Conservation (phyloP, 371 early-diverging fungal genomes). For the Choanephora cucurbitarum region DNA sequence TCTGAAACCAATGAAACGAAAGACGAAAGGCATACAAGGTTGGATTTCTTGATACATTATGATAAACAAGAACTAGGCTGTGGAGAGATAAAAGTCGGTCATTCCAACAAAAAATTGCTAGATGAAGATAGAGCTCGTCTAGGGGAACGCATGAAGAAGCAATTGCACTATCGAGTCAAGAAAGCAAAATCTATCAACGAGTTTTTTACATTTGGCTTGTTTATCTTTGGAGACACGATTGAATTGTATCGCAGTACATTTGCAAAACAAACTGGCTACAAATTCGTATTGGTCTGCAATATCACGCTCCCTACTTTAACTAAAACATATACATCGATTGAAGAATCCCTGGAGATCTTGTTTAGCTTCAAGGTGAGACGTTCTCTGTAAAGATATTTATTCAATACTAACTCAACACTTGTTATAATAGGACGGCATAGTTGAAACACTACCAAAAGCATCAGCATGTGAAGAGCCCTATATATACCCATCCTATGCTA, state of each 20-base stretch:
- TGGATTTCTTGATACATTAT: constrained; percentile 14
- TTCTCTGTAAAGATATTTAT: constrained; percentile 12
- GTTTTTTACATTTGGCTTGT: constrained; percentile 16
- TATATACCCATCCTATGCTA: constrained; percentile 20
- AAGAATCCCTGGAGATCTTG: constrained; percentile 12
- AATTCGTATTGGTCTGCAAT: constrained; percentile 10
- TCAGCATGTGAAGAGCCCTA: constrained; percentile 23
- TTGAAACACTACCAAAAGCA: constrained; percentile 19
- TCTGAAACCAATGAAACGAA: constrained; percentile 5
- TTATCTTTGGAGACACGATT: constrained; percentile 12
- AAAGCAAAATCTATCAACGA: constrained; percentile 17
- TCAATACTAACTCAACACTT: constrained; percentile 18
- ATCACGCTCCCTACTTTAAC: constrained; percentile 19
- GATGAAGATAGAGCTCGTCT: constrained; percentile 24
- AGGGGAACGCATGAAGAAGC: constrained; percentile 14
- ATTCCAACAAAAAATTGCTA: constrained; percentile 12
- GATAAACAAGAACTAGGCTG: constrained; percentile 21
- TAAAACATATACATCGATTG: constrained; percentile 11
- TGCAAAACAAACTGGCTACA: constrained; percentile 16
- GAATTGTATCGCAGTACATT: constrained; percentile 22
- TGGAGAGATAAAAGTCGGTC: constrained; percentile 13
- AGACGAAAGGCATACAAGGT: constrained; percentile 8
- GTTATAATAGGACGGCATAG: constrained; percentile 18
- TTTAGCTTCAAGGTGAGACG: constrained; percentile 15
- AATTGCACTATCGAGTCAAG: constrained; percentile 16